Percentiles rank a stretch among this genome's conserved stretches.
phyloP scores from a whole-genome alignment of 345 rosid genomes.

The Jatropha curcas region DNA sequence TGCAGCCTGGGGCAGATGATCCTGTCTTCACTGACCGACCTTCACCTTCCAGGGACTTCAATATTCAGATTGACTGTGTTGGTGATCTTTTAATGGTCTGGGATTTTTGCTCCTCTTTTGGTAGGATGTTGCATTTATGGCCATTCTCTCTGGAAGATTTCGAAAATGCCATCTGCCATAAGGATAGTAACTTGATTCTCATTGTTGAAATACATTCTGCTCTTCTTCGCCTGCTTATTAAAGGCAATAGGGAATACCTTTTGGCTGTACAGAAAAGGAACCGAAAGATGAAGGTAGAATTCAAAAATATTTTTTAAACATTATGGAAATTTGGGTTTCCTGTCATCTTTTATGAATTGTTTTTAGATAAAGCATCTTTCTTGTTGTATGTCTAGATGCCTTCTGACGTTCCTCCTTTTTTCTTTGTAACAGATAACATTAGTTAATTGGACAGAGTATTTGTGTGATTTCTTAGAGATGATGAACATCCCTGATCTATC shows the following conservation, averaged over 20 bases:
- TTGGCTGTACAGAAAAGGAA: slow-evolving; percentile 47
- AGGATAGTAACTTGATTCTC: slow-evolving; percentile 79
- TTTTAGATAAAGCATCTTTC: slow-evolving; percentile 12
- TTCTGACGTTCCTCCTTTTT: slow-evolving; percentile 19
- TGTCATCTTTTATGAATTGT: neutral
- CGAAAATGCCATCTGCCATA: slow-evolving; percentile 88
- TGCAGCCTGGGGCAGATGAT: slow-evolving; percentile 67
- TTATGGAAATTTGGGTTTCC: neutral
- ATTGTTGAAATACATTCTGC: slow-evolving; percentile 81
- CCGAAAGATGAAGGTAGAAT: slow-evolving; percentile 64
- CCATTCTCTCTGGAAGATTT: slow-evolving; percentile 89
- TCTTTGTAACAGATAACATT: slow-evolving; percentile 64
- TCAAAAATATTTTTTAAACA: neutral
- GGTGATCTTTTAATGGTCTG: slow-evolving; percentile 94
- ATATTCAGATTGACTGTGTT: slow-evolving; percentile 67
- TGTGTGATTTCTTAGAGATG: slow-evolving; percentile 84
- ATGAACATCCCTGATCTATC: slow-evolving; percentile 50
- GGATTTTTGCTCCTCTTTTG: slow-evolving; percentile 91
- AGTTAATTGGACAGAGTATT: slow-evolving; percentile 78
- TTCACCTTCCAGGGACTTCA: slow-evolving; percentile 76
- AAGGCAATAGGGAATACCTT: slow-evolving; percentile 46
- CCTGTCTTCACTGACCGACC: slow-evolving; percentile 72
- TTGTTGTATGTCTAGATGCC: slow-evolving; percentile 18
- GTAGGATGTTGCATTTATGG: slow-evolving; percentile 65
- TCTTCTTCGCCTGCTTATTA: slow-evolving; percentile 66